phyloP scores from a whole-genome alignment of 352 stramenopile genomes.

The Thraustotheca clavata region DNA sequence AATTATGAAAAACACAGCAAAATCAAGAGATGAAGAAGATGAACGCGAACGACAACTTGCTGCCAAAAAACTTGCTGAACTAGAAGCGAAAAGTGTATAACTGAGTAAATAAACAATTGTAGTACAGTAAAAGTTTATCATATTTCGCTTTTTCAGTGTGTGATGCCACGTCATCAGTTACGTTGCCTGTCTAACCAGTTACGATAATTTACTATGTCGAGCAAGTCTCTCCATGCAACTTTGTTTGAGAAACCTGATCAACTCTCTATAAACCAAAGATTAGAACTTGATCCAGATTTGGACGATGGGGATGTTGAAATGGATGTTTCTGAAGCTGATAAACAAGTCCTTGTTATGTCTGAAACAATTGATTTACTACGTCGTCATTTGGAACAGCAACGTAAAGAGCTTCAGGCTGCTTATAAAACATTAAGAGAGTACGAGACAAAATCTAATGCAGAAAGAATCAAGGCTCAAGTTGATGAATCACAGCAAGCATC shows the following conservation, averaged over 20 bases:
- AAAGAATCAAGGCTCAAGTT: not conserved
- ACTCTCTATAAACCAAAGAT: conserved; percentile 17
- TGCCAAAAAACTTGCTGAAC: conserved; percentile 6
- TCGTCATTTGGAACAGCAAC: conserved; percentile 12
- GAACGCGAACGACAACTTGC: conserved; percentile 19
- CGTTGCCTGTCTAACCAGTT: too few relatives aligned
- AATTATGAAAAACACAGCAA: conserved; percentile 14
- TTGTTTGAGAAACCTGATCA: conserved; percentile 13
- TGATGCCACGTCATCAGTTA: too few relatives aligned
- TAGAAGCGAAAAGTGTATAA: not conserved
- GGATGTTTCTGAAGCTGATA: conserved; percentile 5
- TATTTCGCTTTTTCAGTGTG: too few relatives aligned
- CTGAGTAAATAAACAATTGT: too few relatives aligned
- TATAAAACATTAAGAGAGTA: conserved; percentile 18
- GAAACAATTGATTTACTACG: conserved; percentile 20
- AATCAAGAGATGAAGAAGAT: conserved; percentile 20
- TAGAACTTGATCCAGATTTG: conserved; percentile 17
- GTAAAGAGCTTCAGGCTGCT: conserved; percentile 16
- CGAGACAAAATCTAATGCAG: conserved; percentile 8
- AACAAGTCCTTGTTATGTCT: conserved; percentile 21
- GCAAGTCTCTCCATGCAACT: not conserved
- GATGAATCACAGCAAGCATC: conserved; percentile 2
- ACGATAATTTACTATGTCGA: conserved; percentile 7
- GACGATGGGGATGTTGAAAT: conserved; percentile 13
- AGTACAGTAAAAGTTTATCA: too few relatives aligned